Conservation (phyloP, 202 grass and related monocot species). For the Bolboschoenoplectus hybrid region DNA sequence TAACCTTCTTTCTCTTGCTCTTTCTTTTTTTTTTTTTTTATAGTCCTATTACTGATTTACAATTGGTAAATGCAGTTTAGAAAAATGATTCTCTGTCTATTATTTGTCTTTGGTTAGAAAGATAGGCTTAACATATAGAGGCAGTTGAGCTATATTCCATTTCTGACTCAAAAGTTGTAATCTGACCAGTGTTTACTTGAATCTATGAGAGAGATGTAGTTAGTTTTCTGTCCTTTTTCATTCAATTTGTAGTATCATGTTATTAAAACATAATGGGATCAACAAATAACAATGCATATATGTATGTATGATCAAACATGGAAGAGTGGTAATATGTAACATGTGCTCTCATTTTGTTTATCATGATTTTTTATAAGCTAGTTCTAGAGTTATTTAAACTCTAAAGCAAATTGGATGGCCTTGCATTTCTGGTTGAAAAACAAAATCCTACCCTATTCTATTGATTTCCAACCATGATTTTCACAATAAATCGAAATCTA, state of each 20-base stretch:
- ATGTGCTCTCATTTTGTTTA: not conserved
- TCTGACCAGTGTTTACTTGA: not conserved
- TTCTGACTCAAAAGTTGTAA: not conserved
- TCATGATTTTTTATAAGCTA: not conserved
- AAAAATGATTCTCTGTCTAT: not conserved
- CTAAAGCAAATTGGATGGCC: too few species aligned
- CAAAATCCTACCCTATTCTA: not conserved
- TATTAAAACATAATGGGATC: not conserved
- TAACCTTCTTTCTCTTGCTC: too few species aligned
- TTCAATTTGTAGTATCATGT: not conserved
- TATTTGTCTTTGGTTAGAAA: not conserved
- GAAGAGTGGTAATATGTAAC: not conserved
- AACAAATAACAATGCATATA: not conserved
- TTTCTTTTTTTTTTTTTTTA: not conserved
- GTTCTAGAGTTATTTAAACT: too few species aligned
- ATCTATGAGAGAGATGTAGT: not conserved
- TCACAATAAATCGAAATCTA: not conserved
- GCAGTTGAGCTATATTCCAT: not conserved
- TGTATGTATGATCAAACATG: not conserved
- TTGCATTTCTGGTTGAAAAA: too few species aligned
- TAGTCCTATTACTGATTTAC: slow-evolving; percentile 19
- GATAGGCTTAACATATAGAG: not conserved
- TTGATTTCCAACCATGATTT: not conserved
- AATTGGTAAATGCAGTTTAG: not conserved
- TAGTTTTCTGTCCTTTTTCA: not conserved